Evolutionary conservation across 768 basidiomycete genomes (phyloP).

Genomic region (Boletus tomentosulus): DNA sequence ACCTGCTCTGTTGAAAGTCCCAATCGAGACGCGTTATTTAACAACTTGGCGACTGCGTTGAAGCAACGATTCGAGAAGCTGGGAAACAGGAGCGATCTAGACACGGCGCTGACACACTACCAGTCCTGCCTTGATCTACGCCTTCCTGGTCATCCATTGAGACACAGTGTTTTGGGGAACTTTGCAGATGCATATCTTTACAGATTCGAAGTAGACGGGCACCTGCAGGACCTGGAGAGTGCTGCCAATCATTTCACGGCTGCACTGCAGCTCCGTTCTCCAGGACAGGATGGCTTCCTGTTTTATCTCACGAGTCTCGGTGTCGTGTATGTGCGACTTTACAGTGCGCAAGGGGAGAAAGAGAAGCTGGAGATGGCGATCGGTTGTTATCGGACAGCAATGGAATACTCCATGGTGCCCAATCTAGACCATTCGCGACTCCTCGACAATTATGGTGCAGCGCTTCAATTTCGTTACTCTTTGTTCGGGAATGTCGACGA

Average conservation of each 20-base stretch:
- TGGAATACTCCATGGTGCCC: conserved; percentile 11
- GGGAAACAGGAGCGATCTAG: conserved; percentile 16
- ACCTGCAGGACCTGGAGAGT: conserved; percentile 23
- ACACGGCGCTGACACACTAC: conserved; percentile 11
- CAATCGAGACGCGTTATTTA: conserved; percentile 19
- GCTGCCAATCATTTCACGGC: conserved; percentile 5
- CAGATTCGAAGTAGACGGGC: conserved; percentile 23
- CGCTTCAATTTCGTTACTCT: conserved; percentile 17
- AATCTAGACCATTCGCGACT: conserved; percentile 16
- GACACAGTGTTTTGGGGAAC: conserved; percentile 8
- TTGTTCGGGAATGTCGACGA: conserved; percentile 14
- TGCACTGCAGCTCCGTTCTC: conserved; percentile 17
- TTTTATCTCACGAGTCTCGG: conserved; percentile 13
- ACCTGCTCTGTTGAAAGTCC: conserved; percentile 1
- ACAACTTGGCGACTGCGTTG: conserved; percentile 19
- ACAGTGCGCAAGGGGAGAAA: conserved; percentile 8
- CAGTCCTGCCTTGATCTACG: conserved; percentile 20
- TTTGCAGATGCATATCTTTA: conserved; percentile 20
- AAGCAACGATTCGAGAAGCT: conserved; percentile 12
- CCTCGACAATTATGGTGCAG: conserved; percentile 16
- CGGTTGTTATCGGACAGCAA: conserved; percentile 9
- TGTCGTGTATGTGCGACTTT: conserved; percentile 1
- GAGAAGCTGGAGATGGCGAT: conserved; percentile 22
- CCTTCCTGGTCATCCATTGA: conserved; percentile 16
- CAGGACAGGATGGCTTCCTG: conserved; percentile 11